Evolutionary conservation across 768 basidiomycete species (phyloP).

Genomic region (Suillus alpinus): DNA sequence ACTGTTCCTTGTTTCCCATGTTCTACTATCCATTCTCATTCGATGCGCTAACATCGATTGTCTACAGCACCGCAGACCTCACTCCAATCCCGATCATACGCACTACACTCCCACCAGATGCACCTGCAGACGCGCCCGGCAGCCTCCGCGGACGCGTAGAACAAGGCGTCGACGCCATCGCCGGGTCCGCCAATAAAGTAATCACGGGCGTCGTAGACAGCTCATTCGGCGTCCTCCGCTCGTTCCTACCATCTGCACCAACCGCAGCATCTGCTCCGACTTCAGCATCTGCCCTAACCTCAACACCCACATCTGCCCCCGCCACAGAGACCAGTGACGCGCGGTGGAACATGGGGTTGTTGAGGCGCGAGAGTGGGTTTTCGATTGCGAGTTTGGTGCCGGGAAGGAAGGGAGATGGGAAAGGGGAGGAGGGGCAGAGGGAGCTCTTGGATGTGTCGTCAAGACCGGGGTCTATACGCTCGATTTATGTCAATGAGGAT

Average conservation of each 20-base stretch:
- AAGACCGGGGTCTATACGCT: conserved; percentile 46
- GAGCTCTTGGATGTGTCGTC: conserved; percentile 56
- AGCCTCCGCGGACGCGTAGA: conserved; percentile 73
- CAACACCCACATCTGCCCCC: conserved; percentile 5
- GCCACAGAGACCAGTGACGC: conserved; percentile 17
- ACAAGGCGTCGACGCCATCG: conserved; percentile 76
- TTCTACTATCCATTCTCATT: neutral
- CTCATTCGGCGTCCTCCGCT: conserved; percentile 82
- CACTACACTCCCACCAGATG: conserved; percentile 43
- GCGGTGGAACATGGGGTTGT: conserved; percentile 57
- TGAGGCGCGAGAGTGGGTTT: conserved; percentile 75
- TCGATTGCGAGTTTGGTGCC: conserved; percentile 80
- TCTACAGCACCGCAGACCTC: conserved; percentile 66
- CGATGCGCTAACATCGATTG: neutral
- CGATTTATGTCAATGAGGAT: conserved; percentile 14
- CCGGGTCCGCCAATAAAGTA: conserved; percentile 78
- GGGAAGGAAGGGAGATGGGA: conserved; percentile 15
- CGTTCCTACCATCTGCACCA: conserved; percentile 56
- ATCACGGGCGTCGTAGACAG: conserved; percentile 86
- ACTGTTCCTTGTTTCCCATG: neutral
- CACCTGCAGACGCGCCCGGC: conserved; percentile 48
- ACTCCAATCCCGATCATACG: conserved; percentile 73
- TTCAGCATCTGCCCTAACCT: conserved; percentile 27
- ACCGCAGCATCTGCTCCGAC: conserved; percentile 11
- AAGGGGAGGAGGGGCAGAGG: conserved; percentile 38